Percentiles rank a stretch among this genome's conserved stretches.
Evolutionary conservation across 1,139 yeast genomes (phyloP).

Genomic region (Geotrichum fermentans): DNA sequence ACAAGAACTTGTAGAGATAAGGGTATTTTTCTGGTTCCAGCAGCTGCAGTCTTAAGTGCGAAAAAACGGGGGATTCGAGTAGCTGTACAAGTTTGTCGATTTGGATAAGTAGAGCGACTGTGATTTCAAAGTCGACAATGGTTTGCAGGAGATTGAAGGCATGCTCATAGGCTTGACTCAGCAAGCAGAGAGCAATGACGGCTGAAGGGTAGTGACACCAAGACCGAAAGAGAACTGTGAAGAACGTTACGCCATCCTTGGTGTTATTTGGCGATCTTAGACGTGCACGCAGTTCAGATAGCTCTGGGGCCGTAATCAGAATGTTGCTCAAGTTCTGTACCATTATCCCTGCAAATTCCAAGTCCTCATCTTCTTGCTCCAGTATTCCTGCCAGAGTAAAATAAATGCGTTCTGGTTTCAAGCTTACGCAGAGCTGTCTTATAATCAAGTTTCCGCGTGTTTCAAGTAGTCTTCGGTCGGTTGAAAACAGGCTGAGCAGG

Average conservation of each 20-base stretch:
- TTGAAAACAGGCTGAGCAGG: slow-evolving; percentile 62
- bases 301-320: slow-evolving; percentile 81
- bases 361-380: slow-evolving; percentile 53
- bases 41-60: slow-evolving; percentile 78
- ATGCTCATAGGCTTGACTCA: slow-evolving; percentile 85
- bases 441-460: slow-evolving; percentile 79
- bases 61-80: slow-evolving; percentile 83
- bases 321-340: slow-evolving; percentile 85
- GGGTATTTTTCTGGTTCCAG: slow-evolving; percentile 84
- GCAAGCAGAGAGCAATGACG: slow-evolving; percentile 74
- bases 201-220: slow-evolving; percentile 95
- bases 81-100: slow-evolving; percentile 76
- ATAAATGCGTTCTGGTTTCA: slow-evolving; percentile 80
- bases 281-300: slow-evolving; percentile 62
- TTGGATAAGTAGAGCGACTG: slow-evolving; percentile 67
- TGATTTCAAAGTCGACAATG: slow-evolving; percentile 68
- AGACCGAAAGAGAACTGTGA: slow-evolving; percentile 72
- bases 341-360: slow-evolving; percentile 72
- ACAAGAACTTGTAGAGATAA: slow-evolving; percentile 76
- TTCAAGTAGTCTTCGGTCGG: slow-evolving; percentile 58
- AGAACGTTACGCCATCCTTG: slow-evolving; percentile 64
- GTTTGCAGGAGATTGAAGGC: slow-evolving; percentile 76
- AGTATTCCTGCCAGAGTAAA: slow-evolving; percentile 74
- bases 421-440: slow-evolving; percentile 73
- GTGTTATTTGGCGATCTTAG: slow-evolving; percentile 48